Evolutionary conservation across 2,329 filamentous ascomycete species (phyloP), one percentile per base, ranked within the genome.

Genomic region (Alternaria burnsii): DNA sequence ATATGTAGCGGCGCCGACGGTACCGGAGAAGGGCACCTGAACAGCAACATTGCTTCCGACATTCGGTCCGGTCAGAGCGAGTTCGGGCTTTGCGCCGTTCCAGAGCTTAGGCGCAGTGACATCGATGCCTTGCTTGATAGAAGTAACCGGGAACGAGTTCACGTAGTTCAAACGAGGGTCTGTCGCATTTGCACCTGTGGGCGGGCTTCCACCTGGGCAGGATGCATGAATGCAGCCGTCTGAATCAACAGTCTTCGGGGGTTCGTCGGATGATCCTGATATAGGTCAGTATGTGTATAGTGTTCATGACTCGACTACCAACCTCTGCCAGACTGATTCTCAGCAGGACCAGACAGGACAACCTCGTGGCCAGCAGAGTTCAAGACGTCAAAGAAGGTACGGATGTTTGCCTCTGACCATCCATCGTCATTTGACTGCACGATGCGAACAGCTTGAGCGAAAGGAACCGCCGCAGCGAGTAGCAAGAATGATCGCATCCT

Each of bases 341-440:
- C 85, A 0, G 89, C 89, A 0, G 90, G 89, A 0, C 82, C 87
- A 0, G 88, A 90, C 6, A 92, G 81, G 10, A 91, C 81, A 9
- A 88, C 87, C 10, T 86, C 80, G 67, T 91, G 85, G 0, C 87
- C 87, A 2, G 85, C 83, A 2, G 76, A 76, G 10, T 78, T 82
- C 41, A 92, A 78, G 12, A 82, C 80, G 53, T 86, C 77, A 76
- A 89, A 86, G 52, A 91, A 80, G 0, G 83, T 82, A 16, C 89
- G 85, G 51, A 89, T 79, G 70, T 91, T 90, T 41, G 84, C 83
- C 78, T 91, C 89, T 5, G 89, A 88, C 90, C 90, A 92, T 34
- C 90, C 89, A 72, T 92, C 90, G 66, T 92, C 89, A 76, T 92
- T 92, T 65, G 85, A 85, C 58, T 89, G 86, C 55, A 92, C 72